Evolutionary conservation across 2,329 filamentous ascomycete species (phyloP).

Genomic region (Scedosporium boydii): DNA sequence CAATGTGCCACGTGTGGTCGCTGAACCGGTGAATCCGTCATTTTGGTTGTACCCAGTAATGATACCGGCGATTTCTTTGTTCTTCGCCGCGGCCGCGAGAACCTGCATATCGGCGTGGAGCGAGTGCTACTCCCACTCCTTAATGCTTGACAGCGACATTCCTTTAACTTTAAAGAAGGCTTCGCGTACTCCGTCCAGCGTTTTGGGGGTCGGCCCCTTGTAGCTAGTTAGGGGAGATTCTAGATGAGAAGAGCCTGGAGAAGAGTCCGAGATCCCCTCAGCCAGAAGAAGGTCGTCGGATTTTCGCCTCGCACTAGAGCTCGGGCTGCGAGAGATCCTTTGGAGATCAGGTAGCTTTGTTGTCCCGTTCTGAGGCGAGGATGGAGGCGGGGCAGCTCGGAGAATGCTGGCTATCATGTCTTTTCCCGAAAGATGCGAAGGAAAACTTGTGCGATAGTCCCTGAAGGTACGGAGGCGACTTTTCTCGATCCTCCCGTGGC

Average conservation of each 20-base stretch:
- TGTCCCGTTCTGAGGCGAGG: not conserved
- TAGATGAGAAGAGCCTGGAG: not conserved
- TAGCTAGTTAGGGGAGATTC: not conserved
- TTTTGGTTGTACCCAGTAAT: constrained; percentile 4
- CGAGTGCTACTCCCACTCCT: constrained; percentile 4
- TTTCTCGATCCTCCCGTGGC: not conserved
- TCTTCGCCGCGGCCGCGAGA: not conserved
- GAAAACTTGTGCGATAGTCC: not conserved
- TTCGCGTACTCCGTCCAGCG: constrained; percentile 2
- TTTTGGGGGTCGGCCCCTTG: not conserved
- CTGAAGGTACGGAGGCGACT: not conserved
- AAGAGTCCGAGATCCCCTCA: not conserved
- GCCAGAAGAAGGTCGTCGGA: not conserved
- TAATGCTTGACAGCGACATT: not conserved
- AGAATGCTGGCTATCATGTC: not conserved
- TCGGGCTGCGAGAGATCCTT: not conserved
- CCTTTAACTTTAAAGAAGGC: constrained; percentile 3
- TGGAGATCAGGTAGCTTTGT: not conserved
- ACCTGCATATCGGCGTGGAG: constrained; percentile 3
- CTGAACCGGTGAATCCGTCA: not conserved
- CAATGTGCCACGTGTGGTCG: constrained; percentile 1
- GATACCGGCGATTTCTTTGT: not conserved
- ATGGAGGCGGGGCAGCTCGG: not conserved
- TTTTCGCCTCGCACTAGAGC: not conserved
- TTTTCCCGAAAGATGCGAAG: not conserved